Evolutionary conservation across 2,329 filamentous ascomycete species (phyloP), one percentile per base, ranked within the genome.

Genomic region (Xylaria arbuscula): DNA sequence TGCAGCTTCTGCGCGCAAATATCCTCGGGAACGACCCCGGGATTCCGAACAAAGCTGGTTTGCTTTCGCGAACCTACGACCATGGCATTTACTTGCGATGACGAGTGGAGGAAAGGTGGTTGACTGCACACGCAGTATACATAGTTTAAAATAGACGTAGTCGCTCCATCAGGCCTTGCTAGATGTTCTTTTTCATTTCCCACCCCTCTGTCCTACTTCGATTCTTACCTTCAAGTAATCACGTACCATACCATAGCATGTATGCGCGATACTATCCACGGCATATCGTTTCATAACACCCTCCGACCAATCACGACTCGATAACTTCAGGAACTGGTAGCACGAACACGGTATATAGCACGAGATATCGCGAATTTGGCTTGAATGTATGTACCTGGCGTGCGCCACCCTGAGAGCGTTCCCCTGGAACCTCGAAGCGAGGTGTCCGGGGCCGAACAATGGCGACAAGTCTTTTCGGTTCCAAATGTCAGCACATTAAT

Each of bases 341-440:
- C 53, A 45, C 38, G 57, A 36, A 36, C 17, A 56, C 48, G 50
- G 56, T 48, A 22, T 40, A 53, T 51, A 58, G 28, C 24, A 51
- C 61, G 24, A 54, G 24, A 24, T 28, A 28, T 15, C 22, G 28
- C 48, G 48, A 63, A 62, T n/a, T 55, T 28, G 57, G 61, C 61
- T 65, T 69, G 58, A 58, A 72, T 72, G 70, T 71, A 72, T 69
- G 62, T 69, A 47, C 56, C 69, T 38, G 48, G 62, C n/a, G 56
- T 70, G 64, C 42, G 62, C 62, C 54, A 24, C 56, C 45, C 45
- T 42, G 32, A 40, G 42, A 48, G 55, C 47, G 61, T 55, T 50
- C 55, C 48, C 48, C 64, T 40, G 36, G 66, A 40, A 54, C 54
- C 64, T 66, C 62, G 50, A 64, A 64, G 56, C 32, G 51, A 66